A percentile compares a stretch with the other conserved stretches of the same genome.
These are phyloP conservation scores for Penicillium sumatraense DNA, from an alignment of 2,329 filamentous ascomycete genomes.

Conservation along the genomic window DNA sequence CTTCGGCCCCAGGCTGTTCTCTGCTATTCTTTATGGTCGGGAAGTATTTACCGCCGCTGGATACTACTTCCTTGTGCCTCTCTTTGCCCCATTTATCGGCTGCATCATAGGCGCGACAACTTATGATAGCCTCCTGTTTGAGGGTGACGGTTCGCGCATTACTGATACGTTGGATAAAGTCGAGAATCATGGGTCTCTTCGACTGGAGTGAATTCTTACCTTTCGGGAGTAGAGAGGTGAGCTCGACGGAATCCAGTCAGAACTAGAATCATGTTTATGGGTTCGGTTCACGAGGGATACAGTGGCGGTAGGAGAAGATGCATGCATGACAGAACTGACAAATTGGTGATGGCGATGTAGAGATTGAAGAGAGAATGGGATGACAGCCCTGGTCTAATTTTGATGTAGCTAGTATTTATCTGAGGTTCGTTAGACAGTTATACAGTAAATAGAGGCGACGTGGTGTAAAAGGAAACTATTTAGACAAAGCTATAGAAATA, in stretches of 20 bases:
- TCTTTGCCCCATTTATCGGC: conserved; percentile 33
- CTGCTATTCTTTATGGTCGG: conserved; percentile 33
- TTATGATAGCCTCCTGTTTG: conserved; percentile 33
- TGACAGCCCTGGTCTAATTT: too few species aligned
- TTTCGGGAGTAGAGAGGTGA: neutral
- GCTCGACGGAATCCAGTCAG: neutral
- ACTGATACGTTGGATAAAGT: conserved; percentile 30
- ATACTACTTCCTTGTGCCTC: conserved; percentile 36
- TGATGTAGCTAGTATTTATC: too few species aligned
- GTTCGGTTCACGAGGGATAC: too few species aligned
- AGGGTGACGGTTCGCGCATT: conserved; percentile 37
- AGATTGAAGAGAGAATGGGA: too few species aligned
- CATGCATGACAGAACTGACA: neutral
- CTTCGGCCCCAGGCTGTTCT: conserved; percentile 36
- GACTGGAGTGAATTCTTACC: conserved; percentile 19
- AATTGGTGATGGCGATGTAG: neutral
- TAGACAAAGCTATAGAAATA: too few species aligned
- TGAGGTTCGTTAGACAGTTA: too few species aligned
- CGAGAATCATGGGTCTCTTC: conserved; percentile 27
- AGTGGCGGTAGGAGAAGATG: neutral
- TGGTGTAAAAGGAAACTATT: too few species aligned
- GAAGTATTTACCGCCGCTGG: conserved; percentile 33
- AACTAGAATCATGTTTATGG: neutral
- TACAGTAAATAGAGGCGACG: too few species aligned
- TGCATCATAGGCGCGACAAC: conserved; percentile 32